A percentile compares a stretch with the other conserved stretches of the same genome.
Conservation (phyloP, 805 yeast species). For the Suhomyces xylopsoci region DNA sequence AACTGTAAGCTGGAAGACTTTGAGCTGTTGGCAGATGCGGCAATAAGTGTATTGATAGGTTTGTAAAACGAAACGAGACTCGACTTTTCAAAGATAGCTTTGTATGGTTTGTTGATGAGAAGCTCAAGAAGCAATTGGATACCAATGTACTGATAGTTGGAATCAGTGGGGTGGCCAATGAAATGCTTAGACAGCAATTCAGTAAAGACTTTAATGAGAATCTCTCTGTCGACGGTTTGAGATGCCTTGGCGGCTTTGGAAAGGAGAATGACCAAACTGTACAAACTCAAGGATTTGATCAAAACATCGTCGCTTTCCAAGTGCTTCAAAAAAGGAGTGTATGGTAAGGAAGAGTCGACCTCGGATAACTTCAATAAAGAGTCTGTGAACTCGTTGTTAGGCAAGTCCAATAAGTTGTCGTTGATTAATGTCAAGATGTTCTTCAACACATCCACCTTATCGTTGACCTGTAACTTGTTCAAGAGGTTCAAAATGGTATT, state of each 20-base stretch:
- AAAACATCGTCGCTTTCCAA: constrained; percentile 56
- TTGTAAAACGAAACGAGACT: constrained; percentile 34
- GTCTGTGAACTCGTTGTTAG: constrained; percentile 30
- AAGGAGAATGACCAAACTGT: constrained; percentile 52
- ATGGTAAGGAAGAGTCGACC: constrained; percentile 49
- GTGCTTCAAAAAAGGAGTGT: constrained; percentile 49
- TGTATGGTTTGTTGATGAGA: constrained; percentile 50
- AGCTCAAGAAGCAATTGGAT: constrained; percentile 66
- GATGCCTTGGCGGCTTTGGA: constrained; percentile 18
- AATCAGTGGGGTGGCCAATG: constrained; percentile 29
- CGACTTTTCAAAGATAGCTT: constrained; percentile 44
- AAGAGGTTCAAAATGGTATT: constrained; percentile 53
- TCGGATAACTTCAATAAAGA: constrained; percentile 42
- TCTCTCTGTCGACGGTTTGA: constrained; percentile 32
- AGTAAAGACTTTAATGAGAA: constrained; percentile 38
- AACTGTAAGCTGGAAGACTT: constrained; percentile 64
- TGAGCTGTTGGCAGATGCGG: constrained; percentile 30
- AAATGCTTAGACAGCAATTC: constrained; percentile 28
- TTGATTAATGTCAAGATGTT: constrained; percentile 59
- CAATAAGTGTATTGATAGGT: constrained; percentile 29
- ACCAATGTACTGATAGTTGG: constrained; percentile 54
- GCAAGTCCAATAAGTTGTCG: constrained; percentile 48
- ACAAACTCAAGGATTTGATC: constrained; percentile 53
- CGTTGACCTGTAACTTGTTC: constrained; percentile 39
- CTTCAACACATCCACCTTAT: constrained; percentile 63